phyloP scores from a whole-genome alignment of 164 flowering plant genomes.

The Dillenia turbinata region DNA sequence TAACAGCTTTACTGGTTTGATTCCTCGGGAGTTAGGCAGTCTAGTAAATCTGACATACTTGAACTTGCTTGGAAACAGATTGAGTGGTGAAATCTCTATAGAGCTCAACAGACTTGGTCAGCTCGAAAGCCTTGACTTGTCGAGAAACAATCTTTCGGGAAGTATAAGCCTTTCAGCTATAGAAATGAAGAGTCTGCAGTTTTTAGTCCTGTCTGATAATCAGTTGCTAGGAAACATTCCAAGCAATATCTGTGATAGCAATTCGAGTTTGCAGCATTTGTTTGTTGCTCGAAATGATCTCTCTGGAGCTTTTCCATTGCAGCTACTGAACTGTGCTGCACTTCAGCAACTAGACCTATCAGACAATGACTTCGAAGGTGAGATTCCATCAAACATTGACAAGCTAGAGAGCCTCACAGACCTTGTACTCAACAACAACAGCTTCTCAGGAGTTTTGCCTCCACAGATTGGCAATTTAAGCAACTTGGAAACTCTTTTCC shows the following conservation, averaged over 20 bases:
- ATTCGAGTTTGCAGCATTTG: constrained; percentile 48
- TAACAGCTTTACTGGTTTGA: constrained; percentile 70
- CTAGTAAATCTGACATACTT: constrained; percentile 57
- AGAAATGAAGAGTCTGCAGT: constrained; percentile 40
- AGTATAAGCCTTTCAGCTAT: constrained; percentile 29
- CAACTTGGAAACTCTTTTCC: constrained; percentile 43
- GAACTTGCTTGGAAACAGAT: constrained; percentile 71
- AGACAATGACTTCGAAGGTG: constrained; percentile 53
- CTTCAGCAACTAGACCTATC: constrained; percentile 76
- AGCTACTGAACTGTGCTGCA: constrained; percentile 46
- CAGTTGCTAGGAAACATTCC: constrained; percentile 47
- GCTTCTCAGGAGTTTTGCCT: constrained; percentile 66
- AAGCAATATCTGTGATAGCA: constrained; percentile 35
- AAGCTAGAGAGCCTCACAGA: constrained; percentile 51
- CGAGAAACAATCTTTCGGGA: constrained; percentile 69
- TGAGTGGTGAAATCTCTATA: constrained; percentile 55
- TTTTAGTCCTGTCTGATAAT: constrained; percentile 59
- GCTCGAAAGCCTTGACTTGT: constrained; percentile 63
- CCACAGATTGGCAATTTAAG: constrained; percentile 68
- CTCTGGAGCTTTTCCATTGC: constrained; percentile 59
- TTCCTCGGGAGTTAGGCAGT: constrained; percentile 52
- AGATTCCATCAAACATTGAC: constrained; percentile 44
- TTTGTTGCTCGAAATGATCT: constrained; percentile 48
- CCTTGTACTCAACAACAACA: constrained; percentile 77
- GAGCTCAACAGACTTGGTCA: constrained; percentile 50